These are phyloP conservation scores for Wallacemonas sp. DNA, from an alignment of 208 protist genomes.

Conservation along the genomic window DNA sequence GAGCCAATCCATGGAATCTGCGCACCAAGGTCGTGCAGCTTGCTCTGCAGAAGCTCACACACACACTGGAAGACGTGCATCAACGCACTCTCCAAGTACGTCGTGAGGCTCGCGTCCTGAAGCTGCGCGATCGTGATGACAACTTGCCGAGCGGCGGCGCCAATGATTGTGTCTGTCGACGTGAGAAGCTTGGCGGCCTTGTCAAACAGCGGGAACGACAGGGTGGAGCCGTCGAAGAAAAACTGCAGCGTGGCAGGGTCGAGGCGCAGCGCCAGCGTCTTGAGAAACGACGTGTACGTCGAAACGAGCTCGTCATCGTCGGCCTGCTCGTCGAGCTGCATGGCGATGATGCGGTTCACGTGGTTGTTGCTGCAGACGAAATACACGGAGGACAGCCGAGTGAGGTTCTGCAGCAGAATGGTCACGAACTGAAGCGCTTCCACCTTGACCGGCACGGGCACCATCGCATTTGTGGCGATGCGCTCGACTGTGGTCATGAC, in stretches of 20 bases:
- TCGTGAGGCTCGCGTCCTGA: conserved; percentile 38
- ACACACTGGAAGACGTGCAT: conserved; percentile 46
- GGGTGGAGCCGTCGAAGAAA: conserved; percentile 68
- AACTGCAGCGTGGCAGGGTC: conserved; percentile 79
- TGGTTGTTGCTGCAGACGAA: conserved; percentile 88
- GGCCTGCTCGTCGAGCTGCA: conserved; percentile 49
- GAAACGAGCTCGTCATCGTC: conserved; percentile 84
- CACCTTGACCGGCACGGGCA: conserved; percentile 55
- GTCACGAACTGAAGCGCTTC: conserved; percentile 72
- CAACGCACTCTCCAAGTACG: conserved; percentile 46
- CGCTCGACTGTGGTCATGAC: conserved; percentile 73
- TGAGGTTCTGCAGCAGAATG: conserved; percentile 80
- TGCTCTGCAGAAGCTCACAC: conserved; percentile 25
- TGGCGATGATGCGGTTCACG: conserved; percentile 85
- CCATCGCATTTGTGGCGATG: conserved; percentile 61
- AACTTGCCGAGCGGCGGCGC: conserved; percentile 79
- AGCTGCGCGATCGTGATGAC: conserved; percentile 74
- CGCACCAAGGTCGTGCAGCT: conserved; percentile 39
- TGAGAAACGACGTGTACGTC: conserved; percentile 85
- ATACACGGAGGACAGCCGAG: conserved; percentile 59
- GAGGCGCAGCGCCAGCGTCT: conserved; percentile 78
- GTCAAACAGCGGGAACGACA: conserved; percentile 75
- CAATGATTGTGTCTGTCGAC: conserved; percentile 66
- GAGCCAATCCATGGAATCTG: conserved; percentile 20
- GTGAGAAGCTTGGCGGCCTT: conserved; percentile 58